Evolutionary conservation across 306 rosid species (phyloP), one percentile per base, ranked within the genome.

Genomic region (Lagenaria siceraria): DNA sequence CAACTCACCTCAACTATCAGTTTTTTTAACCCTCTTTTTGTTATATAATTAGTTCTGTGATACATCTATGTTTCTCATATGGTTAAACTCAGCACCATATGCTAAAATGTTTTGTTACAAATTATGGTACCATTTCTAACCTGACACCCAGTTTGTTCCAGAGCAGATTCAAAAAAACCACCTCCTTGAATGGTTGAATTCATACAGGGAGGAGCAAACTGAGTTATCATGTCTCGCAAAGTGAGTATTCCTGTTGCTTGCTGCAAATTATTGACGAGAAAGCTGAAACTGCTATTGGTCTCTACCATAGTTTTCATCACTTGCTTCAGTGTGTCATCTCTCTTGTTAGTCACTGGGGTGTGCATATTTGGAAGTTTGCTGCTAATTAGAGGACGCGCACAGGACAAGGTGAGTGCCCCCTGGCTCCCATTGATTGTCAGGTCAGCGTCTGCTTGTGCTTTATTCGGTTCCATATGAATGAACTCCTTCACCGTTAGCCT

Each of bases 101-200:
- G 42, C 52, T 24, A 76, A 12, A 40, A 59, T 87, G 80, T 83
- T 74, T 19, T 80, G 21, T 89, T 77, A 43, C 82, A 81, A 58
- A 83, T 19, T 19, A 89, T 49, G 74, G 78, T 84, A 71, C 87
- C 91, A 56, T 89, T 64, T 63, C 84, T 65, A 4, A 86, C 79
- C 49, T 76, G 82, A 52, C 94, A 92, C 14, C 96, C 89, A 73
- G 89, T 88, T 78, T 87, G 96, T 68, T 90, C 94, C 78, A 87
- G 81, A 78, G 92, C 94, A 53, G 88, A 60, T 76, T 87, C 79
- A 53, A 89, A 92, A 79, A 90, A 89, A n/a, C 94, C 88, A 40
- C 86, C 89, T 76, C 94, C 96, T 46, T 80, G 61, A 29, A 90
- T 83, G 55, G 78, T 79, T 12, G 91, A 89, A 78, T 88, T 83